phyloP scores from a whole-genome alignment of 2,329 filamentous ascomycete genomes.

The Alternaria brassicicola region DNA sequence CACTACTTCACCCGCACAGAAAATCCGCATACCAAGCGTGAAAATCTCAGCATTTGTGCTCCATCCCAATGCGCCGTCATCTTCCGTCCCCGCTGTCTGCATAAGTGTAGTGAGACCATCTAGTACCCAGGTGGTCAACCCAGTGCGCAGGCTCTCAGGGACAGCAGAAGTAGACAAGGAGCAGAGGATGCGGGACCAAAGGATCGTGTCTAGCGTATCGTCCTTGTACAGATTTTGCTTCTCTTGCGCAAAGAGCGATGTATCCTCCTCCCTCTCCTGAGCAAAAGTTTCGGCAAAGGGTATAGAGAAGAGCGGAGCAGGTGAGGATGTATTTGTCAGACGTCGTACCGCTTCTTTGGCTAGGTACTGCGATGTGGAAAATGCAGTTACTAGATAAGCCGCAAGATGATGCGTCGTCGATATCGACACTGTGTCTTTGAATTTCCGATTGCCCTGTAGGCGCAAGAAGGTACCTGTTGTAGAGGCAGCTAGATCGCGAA shows the following conservation, averaged over 20 bases:
- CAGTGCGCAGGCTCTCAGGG: constrained; percentile 23
- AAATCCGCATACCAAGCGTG: constrained; percentile 58
- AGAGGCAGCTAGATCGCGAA: constrained; percentile 69
- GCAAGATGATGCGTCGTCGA: constrained; percentile 54
- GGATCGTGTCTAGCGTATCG: constrained; percentile 71
- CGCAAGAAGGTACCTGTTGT: constrained; percentile 58
- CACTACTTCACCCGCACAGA: constrained; percentile 52
- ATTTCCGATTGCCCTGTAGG: constrained; percentile 12
- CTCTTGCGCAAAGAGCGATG: constrained; percentile 81
- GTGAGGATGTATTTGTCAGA: constrained; percentile 40
- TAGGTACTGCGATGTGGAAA: constrained; percentile 42
- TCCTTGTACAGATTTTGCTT: constrained; percentile 96
- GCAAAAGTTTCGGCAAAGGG: constrained; percentile 33
- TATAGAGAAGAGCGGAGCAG: not conserved
- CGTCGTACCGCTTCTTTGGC: constrained; percentile 48
- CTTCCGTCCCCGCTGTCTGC: constrained; percentile 39
- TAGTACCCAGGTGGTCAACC: constrained; percentile 55
- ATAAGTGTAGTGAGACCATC: constrained; percentile 57
- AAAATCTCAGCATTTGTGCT: constrained; percentile 72
- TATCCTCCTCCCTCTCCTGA: constrained; percentile 56
- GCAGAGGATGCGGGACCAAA: constrained; percentile 67
- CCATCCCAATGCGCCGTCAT: constrained; percentile 75
- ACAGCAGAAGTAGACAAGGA: constrained; percentile 24
- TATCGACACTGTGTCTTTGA: constrained; percentile 54
- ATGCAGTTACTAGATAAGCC: constrained; percentile 42